Evolutionary conservation across 2,329 filamentous ascomycete genomes (phyloP).

Genomic region (Bipolaris zeicola): DNA sequence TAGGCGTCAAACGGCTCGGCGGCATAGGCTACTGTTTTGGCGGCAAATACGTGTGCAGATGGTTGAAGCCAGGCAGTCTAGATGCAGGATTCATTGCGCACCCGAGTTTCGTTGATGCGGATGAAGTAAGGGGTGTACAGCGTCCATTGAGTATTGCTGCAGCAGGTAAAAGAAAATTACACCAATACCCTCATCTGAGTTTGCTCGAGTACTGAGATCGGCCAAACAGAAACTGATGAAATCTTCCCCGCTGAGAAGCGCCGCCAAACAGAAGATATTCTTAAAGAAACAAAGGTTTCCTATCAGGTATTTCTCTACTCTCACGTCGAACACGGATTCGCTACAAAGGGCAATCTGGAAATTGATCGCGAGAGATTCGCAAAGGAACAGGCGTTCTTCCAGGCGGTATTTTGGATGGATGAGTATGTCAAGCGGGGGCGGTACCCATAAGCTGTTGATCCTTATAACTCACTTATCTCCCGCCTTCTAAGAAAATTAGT

Average conservation of each 20-base stretch:
- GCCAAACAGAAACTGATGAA: conserved; percentile 58
- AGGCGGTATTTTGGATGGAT: conserved; percentile 80
- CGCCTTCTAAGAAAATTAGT: too few relatives aligned
- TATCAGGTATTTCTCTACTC: conserved; percentile 82
- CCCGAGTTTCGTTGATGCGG: conserved; percentile 71
- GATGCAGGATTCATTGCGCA: conserved; percentile 76
- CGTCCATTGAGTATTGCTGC: conserved; percentile 67
- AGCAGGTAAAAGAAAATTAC: conserved; percentile 53
- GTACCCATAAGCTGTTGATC: background rate
- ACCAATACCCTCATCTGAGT: too few relatives aligned
- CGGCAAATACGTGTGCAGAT: conserved; percentile 65
- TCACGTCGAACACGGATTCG: conserved; percentile 75
- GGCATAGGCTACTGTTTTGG: conserved; percentile 78
- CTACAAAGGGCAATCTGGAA: conserved; percentile 68
- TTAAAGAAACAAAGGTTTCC: conserved; percentile 59
- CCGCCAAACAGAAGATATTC: conserved; percentile 63
- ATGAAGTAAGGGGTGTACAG: conserved; percentile 63
- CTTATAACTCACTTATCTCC: too few relatives aligned
- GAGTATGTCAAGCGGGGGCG: conserved; percentile 57
- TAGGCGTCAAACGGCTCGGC: conserved; percentile 62
- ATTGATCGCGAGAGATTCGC: conserved; percentile 67
- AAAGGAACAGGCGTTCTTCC: conserved; percentile 80
- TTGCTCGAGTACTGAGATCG: background rate
- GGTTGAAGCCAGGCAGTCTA: conserved; percentile 61
- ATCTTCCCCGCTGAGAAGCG: conserved; percentile 65